Base-by-base conservation (phyloP, 2,329 filamentous ascomycete genomes). In the Hymenoscyphus albidus region DNA sequence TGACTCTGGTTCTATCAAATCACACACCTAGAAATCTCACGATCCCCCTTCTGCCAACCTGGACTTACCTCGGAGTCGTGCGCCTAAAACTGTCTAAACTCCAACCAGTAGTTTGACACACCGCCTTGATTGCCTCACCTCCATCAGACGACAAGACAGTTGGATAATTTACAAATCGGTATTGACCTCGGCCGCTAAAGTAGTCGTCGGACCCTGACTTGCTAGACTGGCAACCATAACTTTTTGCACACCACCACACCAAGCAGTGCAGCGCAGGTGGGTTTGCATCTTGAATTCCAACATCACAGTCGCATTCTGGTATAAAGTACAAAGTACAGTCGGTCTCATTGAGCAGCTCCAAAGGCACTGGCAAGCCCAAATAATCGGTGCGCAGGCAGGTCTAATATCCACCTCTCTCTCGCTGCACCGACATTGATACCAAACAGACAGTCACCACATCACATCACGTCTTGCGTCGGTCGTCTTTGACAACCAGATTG, bases 1-100 rank as follows among this genome's bases (percentile, higher is more conserved):
- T 54, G 59, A 51, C 59, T 54, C 59, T 48, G 31, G 10, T 13
- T 5, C 39, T 42, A 59, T 51, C 44, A 51, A 51, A 51, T 51
- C 44, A 51, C 44, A 51, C 44, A 51, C n/a, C 44, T 22, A 22
- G 10, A 51, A 51, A 51, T 22, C 44, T 51, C 44, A 51, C 44
- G 44, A 48, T 48, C 44, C 44, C 44, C 44, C 18, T 3, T 12
- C 44, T 5, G 14, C 14, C 14, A 48, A 48, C 44, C n/a, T 51
- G 44, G 44, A 51, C n/a, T 51, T 51, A 51, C 44, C n/a, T 51
- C 44, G 44, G 44, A 51, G 44, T 51, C 44, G 18, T 22, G 44
- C 44, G 44, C 44, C 44, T 51, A 22, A 6, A 35, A 10, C 5
- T 35, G 27, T 10, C 35, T 35, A 35, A 35, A 35, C 44, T 6